Evolutionary conservation across 352 stramenopile species (phyloP), one percentile per base, ranked within the genome.

Genomic region (Phytophthora megakarya): DNA sequence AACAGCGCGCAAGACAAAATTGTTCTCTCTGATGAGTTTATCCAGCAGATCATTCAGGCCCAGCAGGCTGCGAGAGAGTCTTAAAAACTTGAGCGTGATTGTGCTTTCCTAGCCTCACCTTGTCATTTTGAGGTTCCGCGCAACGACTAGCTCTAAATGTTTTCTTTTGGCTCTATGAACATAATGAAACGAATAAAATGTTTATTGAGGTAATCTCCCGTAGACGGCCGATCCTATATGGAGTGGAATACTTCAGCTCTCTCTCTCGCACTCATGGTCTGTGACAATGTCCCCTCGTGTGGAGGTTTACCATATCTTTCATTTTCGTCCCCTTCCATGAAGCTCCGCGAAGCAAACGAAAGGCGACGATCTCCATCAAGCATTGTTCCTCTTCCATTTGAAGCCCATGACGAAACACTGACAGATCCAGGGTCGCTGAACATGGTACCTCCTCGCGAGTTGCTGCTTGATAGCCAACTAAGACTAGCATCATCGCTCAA

Each of bases 1-100:
- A 93, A 93, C 71, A 82, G 70, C 57, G 84, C 84, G 23, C 86
- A 95, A 64, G 83, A 95, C 73, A 95, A 93, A 66, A 91, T 93
- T 60, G 79, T 93, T 58, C 78, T 93, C 32, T 90, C 83, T n/a
- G 81, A 90, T 65, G 72, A 79, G 59, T 95, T 93, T 68, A 92
- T 93, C 59, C 84, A 95, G 70, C 76, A 92, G 61, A 84, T 93
- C 58, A 91, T 93, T 61, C 73, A 90, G 48, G 81, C 84, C 19
- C 84, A 93, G 56, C 83, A 93, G 60, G 80, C 75, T 12, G 86
- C 86, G 37, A 78, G 86, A 40, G 85, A 95, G 60, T 93, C 84
- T 19, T 94, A 84, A 59, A 19, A 37, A 55, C 13, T 30, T 30
- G 45, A 48, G 16, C 9, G 35, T 40, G 37, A 39, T 15, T 21